These are phyloP conservation scores for Alternaria infectoria DNA, from an alignment of 2,329 filamentous ascomycete species.

Conservation along the genomic window DNA sequence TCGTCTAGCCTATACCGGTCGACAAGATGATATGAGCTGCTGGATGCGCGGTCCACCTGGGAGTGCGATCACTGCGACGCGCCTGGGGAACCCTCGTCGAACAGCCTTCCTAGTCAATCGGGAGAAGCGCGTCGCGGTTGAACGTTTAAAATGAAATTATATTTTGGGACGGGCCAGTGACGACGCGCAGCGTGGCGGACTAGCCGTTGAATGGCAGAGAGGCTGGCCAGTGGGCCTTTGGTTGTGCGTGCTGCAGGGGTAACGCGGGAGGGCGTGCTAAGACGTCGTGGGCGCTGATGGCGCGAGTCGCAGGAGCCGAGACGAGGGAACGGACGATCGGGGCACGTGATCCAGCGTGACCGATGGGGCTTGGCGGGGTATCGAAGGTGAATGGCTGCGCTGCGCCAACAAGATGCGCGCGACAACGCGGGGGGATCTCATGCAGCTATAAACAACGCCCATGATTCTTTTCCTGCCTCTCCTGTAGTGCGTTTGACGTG, in stretches of 20 bases:
- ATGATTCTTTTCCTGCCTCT: background rate
- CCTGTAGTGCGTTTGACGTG: slow-evolving; percentile 14
- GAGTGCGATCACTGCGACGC: slow-evolving; percentile 24
- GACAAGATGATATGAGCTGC: background rate
- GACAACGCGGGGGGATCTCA: background rate
- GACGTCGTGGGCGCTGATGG: slow-evolving; percentile 3
- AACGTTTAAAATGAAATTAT: slow-evolving; percentile 35
- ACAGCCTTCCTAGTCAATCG: slow-evolving; percentile 26
- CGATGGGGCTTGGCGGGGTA: background rate
- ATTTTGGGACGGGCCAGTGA: slow-evolving; percentile 42
- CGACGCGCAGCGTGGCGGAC: slow-evolving; percentile 31
- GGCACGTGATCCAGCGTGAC: slow-evolving; percentile 1
- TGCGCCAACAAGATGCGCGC: background rate
- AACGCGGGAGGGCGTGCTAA: slow-evolving; percentile 20
- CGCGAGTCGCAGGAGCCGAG: background rate
- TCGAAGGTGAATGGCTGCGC: slow-evolving; percentile 1
- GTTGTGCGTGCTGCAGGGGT: slow-evolving; percentile 29
- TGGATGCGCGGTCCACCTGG: slow-evolving; percentile 14
- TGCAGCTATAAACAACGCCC: slow-evolving; percentile 12
- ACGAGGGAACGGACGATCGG: background rate
- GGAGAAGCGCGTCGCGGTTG: slow-evolving; percentile 35
- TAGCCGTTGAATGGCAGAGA: slow-evolving; percentile 22
- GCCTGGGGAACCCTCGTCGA: slow-evolving; percentile 33
- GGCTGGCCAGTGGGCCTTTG: slow-evolving; percentile 24
- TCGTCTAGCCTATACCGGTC: slow-evolving; percentile 2